A percentile compares a stretch with the other conserved stretches of the same genome.
Conservation (phyloP, 2,329 filamentous ascomycete genomes). For the Phyllosticta citriasiana region DNA sequence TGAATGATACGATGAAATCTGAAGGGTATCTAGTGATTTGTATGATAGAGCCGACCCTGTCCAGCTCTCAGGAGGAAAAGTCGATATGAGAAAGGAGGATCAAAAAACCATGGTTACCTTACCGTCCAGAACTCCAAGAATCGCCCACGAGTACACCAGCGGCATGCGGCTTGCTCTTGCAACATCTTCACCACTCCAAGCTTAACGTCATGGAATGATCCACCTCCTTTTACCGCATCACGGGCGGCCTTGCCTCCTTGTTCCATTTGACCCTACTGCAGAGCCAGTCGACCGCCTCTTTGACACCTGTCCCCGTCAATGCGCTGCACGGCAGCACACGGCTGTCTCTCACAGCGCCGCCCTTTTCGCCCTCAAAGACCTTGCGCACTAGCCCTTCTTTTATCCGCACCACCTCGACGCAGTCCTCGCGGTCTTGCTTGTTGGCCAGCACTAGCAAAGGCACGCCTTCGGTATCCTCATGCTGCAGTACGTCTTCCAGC, state of each 20-base stretch:
- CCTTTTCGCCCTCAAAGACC: conserved; percentile 92
- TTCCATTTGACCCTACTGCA: conserved; percentile 91
- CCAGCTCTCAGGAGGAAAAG: not conserved
- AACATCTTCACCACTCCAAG: not conserved
- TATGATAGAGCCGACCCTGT: not conserved
- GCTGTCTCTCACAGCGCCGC: conserved; percentile 75
- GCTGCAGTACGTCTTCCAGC: conserved; percentile 79
- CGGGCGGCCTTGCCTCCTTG: conserved; percentile 80
- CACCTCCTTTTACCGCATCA: conserved; percentile 60
- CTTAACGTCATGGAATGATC: too few species aligned
- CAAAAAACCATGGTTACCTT: not conserved
- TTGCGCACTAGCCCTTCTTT: conserved; percentile 94
- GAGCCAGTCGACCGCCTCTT: conserved; percentile 95
- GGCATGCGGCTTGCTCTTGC: not conserved
- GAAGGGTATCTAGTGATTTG: not conserved
- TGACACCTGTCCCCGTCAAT: conserved; percentile 72
- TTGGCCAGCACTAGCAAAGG: conserved; percentile 89
- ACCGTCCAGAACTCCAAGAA: not conserved
- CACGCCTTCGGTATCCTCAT: conserved; percentile 81
- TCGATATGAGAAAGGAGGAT: not conserved
- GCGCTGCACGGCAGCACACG: conserved; percentile 85
- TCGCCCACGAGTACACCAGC: not conserved
- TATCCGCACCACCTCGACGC: conserved; percentile 91
- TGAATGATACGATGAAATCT: not conserved
- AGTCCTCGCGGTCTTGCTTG: conserved; percentile 96